Evolutionary conservation across 495 filamentous ascomycete genomes (phyloP).

Genomic region (Daldinia decipiens): DNA sequence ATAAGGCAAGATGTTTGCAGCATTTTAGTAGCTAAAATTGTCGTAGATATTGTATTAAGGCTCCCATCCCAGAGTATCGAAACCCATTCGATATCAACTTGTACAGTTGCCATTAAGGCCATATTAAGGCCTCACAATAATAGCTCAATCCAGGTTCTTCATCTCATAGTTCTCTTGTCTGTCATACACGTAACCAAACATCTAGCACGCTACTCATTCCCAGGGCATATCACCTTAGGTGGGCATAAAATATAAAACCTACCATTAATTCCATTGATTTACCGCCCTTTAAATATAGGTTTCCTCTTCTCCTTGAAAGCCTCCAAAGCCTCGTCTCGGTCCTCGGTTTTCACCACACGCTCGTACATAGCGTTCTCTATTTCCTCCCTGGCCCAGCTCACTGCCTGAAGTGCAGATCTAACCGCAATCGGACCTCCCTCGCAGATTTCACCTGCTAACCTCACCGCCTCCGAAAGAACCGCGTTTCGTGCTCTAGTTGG

Average conservation of each 20-base stretch:
- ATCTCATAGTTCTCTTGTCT: too few species aligned
- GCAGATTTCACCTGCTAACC: slow-evolving; percentile 82
- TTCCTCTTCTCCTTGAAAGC: slow-evolving; percentile 93
- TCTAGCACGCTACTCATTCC: background rate
- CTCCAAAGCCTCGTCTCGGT: slow-evolving; percentile 83
- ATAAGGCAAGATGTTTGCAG: too few species aligned
- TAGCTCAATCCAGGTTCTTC: too few species aligned
- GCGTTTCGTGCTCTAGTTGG: slow-evolving; percentile 63
- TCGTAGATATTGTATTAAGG: too few species aligned
- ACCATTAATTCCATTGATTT: slow-evolving; percentile 5
- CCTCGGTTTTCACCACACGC: slow-evolving; percentile 80
- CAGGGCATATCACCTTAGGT: too few species aligned
- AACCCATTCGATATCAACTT: too few species aligned
- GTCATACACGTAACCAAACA: too few species aligned
- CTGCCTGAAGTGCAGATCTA: slow-evolving; percentile 75
- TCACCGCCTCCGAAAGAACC: slow-evolving; percentile 77
- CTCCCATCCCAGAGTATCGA: too few species aligned
- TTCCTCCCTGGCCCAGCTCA: slow-evolving; percentile 71
- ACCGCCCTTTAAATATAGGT: slow-evolving; percentile 80
- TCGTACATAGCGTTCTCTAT: slow-evolving; percentile 83
- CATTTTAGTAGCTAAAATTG: too few species aligned
- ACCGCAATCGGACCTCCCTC: slow-evolving; percentile 86
- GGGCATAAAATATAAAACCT: background rate
- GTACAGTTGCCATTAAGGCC: too few species aligned
- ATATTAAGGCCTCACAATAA: too few species aligned